Evolutionary conservation across 75 land plant species (phyloP).

Genomic region (Pseudotsuga menziesii): DNA sequence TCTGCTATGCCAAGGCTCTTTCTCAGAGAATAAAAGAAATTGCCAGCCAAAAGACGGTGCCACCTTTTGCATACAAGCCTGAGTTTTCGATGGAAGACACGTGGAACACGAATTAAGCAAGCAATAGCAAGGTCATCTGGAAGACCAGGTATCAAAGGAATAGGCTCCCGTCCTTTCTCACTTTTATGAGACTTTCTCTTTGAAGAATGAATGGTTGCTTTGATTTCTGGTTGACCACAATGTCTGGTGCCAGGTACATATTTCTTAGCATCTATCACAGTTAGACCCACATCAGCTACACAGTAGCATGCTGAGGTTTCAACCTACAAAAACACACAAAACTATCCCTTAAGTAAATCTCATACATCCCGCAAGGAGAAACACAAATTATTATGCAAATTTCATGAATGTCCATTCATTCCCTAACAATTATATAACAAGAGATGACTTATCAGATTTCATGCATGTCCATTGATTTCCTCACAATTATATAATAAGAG

Average conservation of each 20-base stretch:
- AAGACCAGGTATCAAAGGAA: constrained; percentile 70
- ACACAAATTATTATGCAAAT: background rate
- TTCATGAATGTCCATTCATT: background rate
- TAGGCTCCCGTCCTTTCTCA: constrained; percentile 40
- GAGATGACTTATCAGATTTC: background rate
- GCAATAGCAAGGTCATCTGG: constrained; percentile 92
- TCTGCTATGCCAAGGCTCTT: constrained; percentile 60
- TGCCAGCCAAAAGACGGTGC: constrained; percentile 63
- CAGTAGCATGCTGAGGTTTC: constrained; percentile 79
- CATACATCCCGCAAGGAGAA: background rate
- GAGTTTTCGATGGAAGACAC: constrained; percentile 60
- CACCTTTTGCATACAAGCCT: constrained; percentile 79
- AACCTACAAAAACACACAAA: constrained; percentile 38
- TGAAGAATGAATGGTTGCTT: constrained; percentile 39
- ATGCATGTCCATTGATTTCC: background rate
- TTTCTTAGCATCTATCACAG: constrained; percentile 57
- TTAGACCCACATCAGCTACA: constrained; percentile 64
- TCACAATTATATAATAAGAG: background rate
- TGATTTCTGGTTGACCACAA: constrained; percentile 60
- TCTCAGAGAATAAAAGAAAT: constrained; percentile 65
- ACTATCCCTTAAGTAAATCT: background rate
- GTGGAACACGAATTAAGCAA: constrained; percentile 74
- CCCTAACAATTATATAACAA: background rate
- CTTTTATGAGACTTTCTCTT: constrained; percentile 34
- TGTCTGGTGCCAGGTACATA: constrained; percentile 57